These are phyloP conservation scores for Tolypocladium album DNA, from an alignment of 2,329 filamentous ascomycete species.

Conservation along the genomic window DNA sequence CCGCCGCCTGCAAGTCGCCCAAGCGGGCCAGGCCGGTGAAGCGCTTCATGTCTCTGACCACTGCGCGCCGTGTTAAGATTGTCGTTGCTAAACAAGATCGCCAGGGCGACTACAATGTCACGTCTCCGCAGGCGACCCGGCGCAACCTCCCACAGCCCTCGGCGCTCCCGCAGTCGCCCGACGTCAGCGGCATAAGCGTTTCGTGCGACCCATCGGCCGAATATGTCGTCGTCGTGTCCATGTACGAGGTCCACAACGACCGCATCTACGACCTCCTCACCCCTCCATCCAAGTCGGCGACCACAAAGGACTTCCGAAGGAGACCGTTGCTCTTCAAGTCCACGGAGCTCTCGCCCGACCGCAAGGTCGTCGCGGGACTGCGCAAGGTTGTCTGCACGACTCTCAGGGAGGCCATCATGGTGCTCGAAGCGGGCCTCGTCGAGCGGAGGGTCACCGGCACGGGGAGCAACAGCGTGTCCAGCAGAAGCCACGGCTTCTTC, in stretches of 20 bases:
- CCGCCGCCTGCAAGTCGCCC: constrained; percentile 7
- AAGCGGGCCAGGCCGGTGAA: constrained; percentile 17
- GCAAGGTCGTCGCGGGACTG: constrained; percentile 89
- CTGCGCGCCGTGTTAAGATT: constrained; percentile 33
- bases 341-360: constrained; percentile 76
- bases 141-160: constrained; percentile 58
- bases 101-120: constrained; percentile 38
- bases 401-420: constrained; percentile 75
- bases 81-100: constrained; percentile 30
- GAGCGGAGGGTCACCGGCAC: constrained; percentile 85
- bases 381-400: constrained; percentile 80
- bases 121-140: constrained; percentile 38
- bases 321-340: constrained; percentile 83
- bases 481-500: constrained; percentile 92
- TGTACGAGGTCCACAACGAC: constrained; percentile 99
- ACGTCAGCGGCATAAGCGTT: constrained; percentile 60
- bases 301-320: constrained; percentile 61
- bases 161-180: constrained; percentile 61
- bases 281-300: constrained; percentile 44
- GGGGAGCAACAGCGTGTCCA: constrained; percentile 85
- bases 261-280: constrained; percentile 89
- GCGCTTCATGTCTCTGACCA: constrained; percentile 32
- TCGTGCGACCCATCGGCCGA: constrained; percentile 52
- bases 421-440: constrained; percentile 79
- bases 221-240: constrained; percentile 83